Conservation (phyloP, 257 asterid species). For the Solanum neorickii region DNA sequence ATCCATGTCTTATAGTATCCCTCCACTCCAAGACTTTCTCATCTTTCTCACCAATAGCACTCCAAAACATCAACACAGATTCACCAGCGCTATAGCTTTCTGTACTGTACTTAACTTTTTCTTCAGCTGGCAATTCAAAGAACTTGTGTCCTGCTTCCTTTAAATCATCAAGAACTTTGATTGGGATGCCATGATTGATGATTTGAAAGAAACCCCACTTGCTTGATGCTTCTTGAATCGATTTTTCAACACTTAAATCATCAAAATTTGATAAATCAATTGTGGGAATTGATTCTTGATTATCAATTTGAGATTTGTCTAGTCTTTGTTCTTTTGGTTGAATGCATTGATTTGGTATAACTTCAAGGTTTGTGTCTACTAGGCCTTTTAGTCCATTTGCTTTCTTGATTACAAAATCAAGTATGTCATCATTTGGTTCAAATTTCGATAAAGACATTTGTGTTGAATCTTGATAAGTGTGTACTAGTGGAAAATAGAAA, state of each 20-base stretch:
- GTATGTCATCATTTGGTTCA: constrained; percentile 1
- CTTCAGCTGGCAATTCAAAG: no score
- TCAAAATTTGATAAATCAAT: constrained; percentile 35
- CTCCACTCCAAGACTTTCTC: no score
- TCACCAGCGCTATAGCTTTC: no score
- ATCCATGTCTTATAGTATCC: no score
- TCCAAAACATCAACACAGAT: no score
- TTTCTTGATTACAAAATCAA: constrained; percentile 23
- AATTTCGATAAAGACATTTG: not conserved
- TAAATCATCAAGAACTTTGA: no score
- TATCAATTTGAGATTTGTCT: not conserved
- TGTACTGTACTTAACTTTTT: no score
- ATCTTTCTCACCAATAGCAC: no score
- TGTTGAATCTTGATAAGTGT: not conserved
- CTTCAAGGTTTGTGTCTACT: constrained; percentile 13
- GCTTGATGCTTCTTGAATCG: constrained; percentile 36
- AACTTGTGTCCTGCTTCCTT: no score
- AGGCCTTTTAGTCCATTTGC: constrained; percentile 44
- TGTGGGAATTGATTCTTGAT: constrained; percentile 26
- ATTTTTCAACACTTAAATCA: constrained; percentile 9
- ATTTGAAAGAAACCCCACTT: constrained; percentile 8
- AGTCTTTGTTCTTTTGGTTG: constrained; percentile 21
- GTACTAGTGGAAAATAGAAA: not conserved
- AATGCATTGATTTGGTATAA: constrained; percentile 21
- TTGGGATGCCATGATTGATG: no score